These are phyloP conservation scores for Pulveroboletus sp. DNA, from an alignment of 768 basidiomycete genomes.

Conservation along the genomic window DNA sequence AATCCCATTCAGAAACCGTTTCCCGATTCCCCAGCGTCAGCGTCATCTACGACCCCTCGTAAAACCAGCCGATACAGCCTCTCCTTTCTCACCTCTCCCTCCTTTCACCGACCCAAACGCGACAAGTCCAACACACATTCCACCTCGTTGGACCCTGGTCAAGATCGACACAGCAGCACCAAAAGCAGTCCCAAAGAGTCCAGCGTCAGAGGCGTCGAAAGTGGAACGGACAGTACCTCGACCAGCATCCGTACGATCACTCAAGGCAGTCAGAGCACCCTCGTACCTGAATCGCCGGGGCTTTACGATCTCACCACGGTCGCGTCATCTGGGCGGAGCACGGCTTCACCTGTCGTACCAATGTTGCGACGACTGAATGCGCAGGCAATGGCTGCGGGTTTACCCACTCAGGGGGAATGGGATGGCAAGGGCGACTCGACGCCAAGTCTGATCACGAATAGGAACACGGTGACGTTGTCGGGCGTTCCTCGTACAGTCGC, in stretches of 20 bases:
- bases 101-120: conserved; percentile 19
- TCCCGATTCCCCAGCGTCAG: background rate
- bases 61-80: conserved; percentile 22
- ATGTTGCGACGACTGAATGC: conserved; percentile 19
- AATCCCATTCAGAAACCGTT: background rate
- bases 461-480: conserved; percentile 15
- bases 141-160: background rate
- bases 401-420: background rate
- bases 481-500: conserved; percentile 6
- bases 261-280: conserved; percentile 17
- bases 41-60: conserved; percentile 1
- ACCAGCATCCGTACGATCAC: conserved; percentile 20
- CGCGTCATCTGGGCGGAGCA: conserved; percentile 4
- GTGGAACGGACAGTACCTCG: conserved; percentile 17
- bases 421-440: conserved; percentile 10
- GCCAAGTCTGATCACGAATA: conserved; percentile 21
- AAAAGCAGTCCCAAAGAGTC: background rate
- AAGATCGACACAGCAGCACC: background rate
- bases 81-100: conserved; percentile 19
- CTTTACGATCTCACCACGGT: conserved; percentile 7
- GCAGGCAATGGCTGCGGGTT: conserved; percentile 7
- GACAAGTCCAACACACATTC: conserved; percentile 9
- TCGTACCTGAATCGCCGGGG: conserved; percentile 2
- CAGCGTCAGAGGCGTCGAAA: conserved; percentile 1
- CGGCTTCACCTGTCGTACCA: conserved; percentile 6